Base-by-base conservation (phyloP, 805 yeast genomes). In the Saccharomycopsis schoenii region DNA sequence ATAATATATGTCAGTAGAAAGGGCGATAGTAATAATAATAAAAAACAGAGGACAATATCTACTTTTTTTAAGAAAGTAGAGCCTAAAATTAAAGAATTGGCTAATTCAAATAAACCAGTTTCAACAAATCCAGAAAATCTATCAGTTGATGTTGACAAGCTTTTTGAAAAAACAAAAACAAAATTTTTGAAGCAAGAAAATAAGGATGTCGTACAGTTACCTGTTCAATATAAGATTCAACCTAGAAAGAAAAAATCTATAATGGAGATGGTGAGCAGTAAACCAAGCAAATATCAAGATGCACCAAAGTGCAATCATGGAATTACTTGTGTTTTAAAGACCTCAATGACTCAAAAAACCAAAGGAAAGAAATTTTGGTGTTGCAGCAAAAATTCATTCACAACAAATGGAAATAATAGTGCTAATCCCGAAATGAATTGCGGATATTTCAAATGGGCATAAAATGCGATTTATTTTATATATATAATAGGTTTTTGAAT, bases 331-430 rank as follows among this genome's bases (percentile, higher is more conserved):
- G 69, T 76, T 3, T 64, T 82, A 55, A 72, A 78, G 63, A 76
- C 81, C 0, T 80, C 83, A 0, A 75, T 69, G 64, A 77, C 79
- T 0, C 59, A 68, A 3, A 68, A 71, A 29, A 79, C 79, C 61
- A 76, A 73, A 43, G 85, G 85, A 0, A 74, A 72, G 59, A 79
- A 77, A 64, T 83, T 83, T 64, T 83, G 85, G 85, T 74, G 80
- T 24, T 83, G 86, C 67, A 1, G 66, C 69, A 64, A 76, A 76
- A 21, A 65, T 64, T 29, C 62, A 66, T 5, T 57, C 6, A 34
- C 43, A 34, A 55, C 15, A n/a, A 61, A 58, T 17, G 37, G 43
- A 59, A 40, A 41, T 15, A 41, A 50, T 15, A 63, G 62, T 9
- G 67, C 67, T 17, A 68, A 71, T 56, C 39, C 62, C 9, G 74